phyloP scores from a whole-genome alignment of 108 stramenopile genomes.

The Conticribra guillardii region DNA sequence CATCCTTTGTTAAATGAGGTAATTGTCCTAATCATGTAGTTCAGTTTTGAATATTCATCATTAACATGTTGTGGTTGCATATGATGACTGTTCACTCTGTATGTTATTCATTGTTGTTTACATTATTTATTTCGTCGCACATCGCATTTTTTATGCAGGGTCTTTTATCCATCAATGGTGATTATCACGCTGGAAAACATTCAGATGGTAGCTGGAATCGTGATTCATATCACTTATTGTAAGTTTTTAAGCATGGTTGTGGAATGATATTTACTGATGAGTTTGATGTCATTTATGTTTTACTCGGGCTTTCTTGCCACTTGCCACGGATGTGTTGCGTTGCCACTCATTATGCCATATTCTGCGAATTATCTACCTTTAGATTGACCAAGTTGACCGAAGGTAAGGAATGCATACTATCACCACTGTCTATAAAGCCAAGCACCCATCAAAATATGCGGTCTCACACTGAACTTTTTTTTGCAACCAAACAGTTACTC shows the following conservation, averaged over 20 bases:
- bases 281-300: slow-evolving; percentile 6
- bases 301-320: no score
- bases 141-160: no score
- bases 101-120: no score
- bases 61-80: no score
- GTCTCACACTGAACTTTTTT: neutral
- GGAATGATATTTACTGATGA: neutral
- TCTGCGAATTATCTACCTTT: neutral
- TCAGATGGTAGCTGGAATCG: slow-evolving; percentile 35
- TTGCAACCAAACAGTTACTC: slow-evolving; percentile 8
- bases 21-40: no score
- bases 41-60: no score
- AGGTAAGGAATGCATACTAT: slow-evolving; percentile 3
- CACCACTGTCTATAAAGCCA: neutral
- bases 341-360: neutral
- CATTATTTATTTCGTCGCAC: no score
- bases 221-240: slow-evolving; percentile 26
- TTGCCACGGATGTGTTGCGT: neutral
- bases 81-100: no score
- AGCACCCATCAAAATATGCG: neutral
- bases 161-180: slow-evolving; percentile 31
- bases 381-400: slow-evolving; percentile 36
- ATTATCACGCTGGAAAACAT: slow-evolving; percentile 39
- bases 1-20: no score
- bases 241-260: neutral